Conservation (phyloP, 805 yeast species). For the Tetrapisispora pingtungensis region DNA sequence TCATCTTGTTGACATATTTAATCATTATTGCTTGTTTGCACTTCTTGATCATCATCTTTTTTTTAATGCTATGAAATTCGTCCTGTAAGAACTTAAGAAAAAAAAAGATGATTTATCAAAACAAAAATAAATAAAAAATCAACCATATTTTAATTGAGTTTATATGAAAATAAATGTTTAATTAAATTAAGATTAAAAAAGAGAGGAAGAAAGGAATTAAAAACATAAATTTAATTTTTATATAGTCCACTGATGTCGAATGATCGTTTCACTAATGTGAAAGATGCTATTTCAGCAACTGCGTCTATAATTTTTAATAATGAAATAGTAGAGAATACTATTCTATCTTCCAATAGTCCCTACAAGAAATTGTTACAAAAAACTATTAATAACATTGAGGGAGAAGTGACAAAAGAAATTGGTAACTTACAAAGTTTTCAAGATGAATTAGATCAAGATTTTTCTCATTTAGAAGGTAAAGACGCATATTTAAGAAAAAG, state of each 20-base stretch:
- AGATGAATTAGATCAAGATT: constrained; percentile 13
- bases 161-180: no score
- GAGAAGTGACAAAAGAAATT: constrained; percentile 11
- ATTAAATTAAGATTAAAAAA: no score
- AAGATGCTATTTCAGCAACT: constrained; percentile 44
- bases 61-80: no score
- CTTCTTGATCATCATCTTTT: no score
- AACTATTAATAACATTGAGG: constrained; percentile 17
- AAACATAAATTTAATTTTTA: not conserved
- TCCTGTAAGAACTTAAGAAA: no score
- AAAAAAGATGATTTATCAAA: no score
- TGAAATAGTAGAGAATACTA: constrained; percentile 27
- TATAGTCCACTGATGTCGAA: constrained; percentile 11
- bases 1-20: no score
- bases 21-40: no score
- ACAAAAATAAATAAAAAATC: no score
- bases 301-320: constrained; percentile 46
- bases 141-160: no score
- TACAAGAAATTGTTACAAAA: constrained; percentile 23
- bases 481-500: constrained; percentile 22
- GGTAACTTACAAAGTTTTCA: constrained; percentile 1
- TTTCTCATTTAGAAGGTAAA: not conserved
- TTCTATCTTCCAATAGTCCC: constrained; percentile 26
- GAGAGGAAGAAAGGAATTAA: no score
- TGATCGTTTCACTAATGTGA: constrained; percentile 29